Evolutionary conservation across 2,329 filamentous ascomycete species (phyloP), one percentile per base, ranked within the genome.

Genomic region (Sordariomycetes sp.): DNA sequence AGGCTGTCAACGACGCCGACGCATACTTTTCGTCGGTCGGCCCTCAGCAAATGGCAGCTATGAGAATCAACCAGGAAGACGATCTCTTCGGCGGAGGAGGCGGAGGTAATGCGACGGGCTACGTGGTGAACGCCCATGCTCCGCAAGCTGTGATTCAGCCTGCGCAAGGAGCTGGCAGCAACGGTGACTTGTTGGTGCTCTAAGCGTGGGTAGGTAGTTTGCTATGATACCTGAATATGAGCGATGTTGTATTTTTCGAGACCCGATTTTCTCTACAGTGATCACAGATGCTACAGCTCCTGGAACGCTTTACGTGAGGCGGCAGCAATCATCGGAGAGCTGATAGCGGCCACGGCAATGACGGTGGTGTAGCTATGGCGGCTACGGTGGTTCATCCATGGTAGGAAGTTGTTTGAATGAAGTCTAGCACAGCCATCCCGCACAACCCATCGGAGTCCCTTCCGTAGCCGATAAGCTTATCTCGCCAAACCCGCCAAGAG

Each of bases 1-100:
- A 78, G 18, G 86, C 86, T 2, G 78, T 93, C 23, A 83, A 30
- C 48, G 87, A 92, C 35, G 90, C 88, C 8, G 90, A 95, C 50
- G 77, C 81, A 12, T 95, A 94, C 59, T 96, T 95, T 58, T 79
- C 83, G 12, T 82, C 78, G 29, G 68, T 87, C n/a, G 79, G 80
- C 2, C 74, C 64, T 39, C 75, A 80, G 53, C 79, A 84, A 53
- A 83, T 87, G 79, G 76, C 75, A 5, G 70, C 74, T 12, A 75
- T 88, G 73, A 69, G 72, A 37, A 67, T 87, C 38, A 75, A 80
- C 30, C 66, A 69, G 36, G 66, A 77, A 12, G 30, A 80, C 45
- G 74, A 59, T 33, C 45, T 74, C 11, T 81, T 80, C 51, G 77
- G 76, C 15, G 76, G 75, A 32, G 70, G 67, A 32, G 70, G 66